phyloP scores from a whole-genome alignment of 1,284 basidiomycete genomes.

The Sporisorium iseilematis-ciliati region DNA sequence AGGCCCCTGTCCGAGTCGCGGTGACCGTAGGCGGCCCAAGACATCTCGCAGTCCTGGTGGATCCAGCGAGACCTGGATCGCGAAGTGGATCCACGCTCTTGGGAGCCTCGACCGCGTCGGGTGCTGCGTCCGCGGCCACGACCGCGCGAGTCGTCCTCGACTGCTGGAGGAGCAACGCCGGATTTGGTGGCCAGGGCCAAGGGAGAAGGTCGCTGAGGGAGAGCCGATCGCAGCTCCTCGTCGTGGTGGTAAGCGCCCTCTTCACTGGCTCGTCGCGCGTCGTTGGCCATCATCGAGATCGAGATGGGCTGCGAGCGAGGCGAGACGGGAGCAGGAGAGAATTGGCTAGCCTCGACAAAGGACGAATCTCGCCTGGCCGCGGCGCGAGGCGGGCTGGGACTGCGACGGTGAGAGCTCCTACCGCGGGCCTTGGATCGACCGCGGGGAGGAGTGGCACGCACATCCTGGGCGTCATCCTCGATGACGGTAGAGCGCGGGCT shows the following conservation, averaged over 20 bases:
- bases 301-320: constrained; percentile 47
- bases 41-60: constrained; percentile 40
- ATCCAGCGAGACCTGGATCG: constrained; percentile 35
- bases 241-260: constrained; percentile 39
- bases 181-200: constrained; percentile 36
- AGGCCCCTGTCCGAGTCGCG: constrained; percentile 33
- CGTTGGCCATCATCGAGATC: constrained; percentile 28
- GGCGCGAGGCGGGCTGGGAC: constrained; percentile 54
- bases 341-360: background rate
- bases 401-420: constrained; percentile 53
- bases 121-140: constrained; percentile 34
- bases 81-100: constrained; percentile 38
- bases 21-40: constrained; percentile 53
- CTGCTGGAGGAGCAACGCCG: constrained; percentile 1
- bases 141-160: constrained; percentile 17
- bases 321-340: constrained; percentile 36
- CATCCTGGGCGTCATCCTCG: constrained; percentile 26
- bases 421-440: constrained; percentile 59
- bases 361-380: constrained; percentile 46
- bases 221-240: constrained; percentile 41
- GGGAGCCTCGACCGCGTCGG: constrained; percentile 37
- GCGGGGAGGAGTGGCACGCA: constrained; percentile 45
- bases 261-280: constrained; percentile 27
- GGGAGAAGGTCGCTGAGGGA: constrained; percentile 37
- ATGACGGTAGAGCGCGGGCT: constrained; percentile 8